Conservation (phyloP, 768 basidiomycete genomes). For the Kwoniella europaea region DNA sequence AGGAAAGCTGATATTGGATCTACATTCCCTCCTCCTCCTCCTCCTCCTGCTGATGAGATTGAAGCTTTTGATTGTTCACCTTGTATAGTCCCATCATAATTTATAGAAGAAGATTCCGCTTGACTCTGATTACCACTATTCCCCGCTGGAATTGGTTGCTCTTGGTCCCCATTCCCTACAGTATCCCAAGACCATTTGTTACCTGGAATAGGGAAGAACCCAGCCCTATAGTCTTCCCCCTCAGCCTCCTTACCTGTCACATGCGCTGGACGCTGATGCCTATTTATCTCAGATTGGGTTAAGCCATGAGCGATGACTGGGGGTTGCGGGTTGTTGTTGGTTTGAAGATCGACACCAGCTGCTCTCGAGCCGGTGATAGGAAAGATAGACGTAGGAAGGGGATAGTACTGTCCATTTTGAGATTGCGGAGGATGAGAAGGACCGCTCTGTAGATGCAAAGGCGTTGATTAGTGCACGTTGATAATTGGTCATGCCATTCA, state of each 20-base stretch:
- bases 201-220: slow-evolving; percentile 18
- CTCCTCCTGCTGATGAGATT: neutral
- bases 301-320: slow-evolving; percentile 6
- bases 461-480: neutral
- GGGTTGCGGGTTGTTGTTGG: neutral
- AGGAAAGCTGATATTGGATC: slow-evolving; percentile 30
- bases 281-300: slow-evolving; percentile 10
- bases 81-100: neutral
- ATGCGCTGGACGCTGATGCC: slow-evolving; percentile 20
- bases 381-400: slow-evolving; percentile 5
- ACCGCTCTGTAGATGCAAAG: neutral
- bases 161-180: neutral
- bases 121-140: neutral
- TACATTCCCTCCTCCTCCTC: neutral
- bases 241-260: slow-evolving; percentile 5
- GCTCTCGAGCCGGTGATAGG: slow-evolving; percentile 15
- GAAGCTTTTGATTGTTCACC: neutral
- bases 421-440: neutral
- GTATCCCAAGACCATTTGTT: neutral
- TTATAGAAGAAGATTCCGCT: slow-evolving; percentile 2
- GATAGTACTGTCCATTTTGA: slow-evolving; percentile 8
- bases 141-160: neutral
- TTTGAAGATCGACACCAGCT: neutral
- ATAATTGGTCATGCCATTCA: neutral
- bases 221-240: neutral